Evolutionary conservation across 257 asterid genomes (phyloP).

Genomic region (Ilex aquifolium): DNA sequence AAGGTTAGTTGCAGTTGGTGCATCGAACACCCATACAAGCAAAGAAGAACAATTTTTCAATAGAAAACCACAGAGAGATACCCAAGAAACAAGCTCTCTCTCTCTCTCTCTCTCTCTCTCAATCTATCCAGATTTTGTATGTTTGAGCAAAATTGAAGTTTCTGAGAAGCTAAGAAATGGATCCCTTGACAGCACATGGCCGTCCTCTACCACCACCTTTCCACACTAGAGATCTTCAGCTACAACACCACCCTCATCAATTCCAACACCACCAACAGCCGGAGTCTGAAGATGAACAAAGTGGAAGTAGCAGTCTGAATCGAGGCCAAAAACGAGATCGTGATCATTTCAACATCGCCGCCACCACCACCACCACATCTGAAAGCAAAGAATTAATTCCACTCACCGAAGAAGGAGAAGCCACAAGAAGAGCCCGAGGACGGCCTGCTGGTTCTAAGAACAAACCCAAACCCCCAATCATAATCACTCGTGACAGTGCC

Average conservation of each 20-base stretch:
- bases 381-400: constrained; percentile 19
- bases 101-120: not conserved
- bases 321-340: not conserved
- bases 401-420: constrained; percentile 20
- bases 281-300: not conserved
- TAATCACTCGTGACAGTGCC: constrained; percentile 87
- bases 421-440: constrained; percentile 64
- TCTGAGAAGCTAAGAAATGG: not conserved
- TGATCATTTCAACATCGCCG: not conserved
- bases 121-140: constrained; percentile 1
- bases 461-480: constrained; percentile 90
- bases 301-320: not conserved
- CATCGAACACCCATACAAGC: not conserved
- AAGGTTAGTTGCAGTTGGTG: constrained; percentile 18
- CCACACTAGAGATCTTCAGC: constrained; percentile 3
- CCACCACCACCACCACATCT: not conserved
- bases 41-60: no score
- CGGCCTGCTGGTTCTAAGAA: constrained; percentile 85
- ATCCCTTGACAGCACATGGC: not conserved
- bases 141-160: no score
- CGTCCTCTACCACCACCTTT: not conserved
- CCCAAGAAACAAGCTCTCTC: not conserved
- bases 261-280: not conserved
- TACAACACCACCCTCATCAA: not conserved
- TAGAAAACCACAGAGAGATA: not conserved